Evolutionary conservation across 1,139 yeast genomes (phyloP), one percentile per base, ranked within the genome.

Genomic region (Yamadazyma epiphylla): DNA sequence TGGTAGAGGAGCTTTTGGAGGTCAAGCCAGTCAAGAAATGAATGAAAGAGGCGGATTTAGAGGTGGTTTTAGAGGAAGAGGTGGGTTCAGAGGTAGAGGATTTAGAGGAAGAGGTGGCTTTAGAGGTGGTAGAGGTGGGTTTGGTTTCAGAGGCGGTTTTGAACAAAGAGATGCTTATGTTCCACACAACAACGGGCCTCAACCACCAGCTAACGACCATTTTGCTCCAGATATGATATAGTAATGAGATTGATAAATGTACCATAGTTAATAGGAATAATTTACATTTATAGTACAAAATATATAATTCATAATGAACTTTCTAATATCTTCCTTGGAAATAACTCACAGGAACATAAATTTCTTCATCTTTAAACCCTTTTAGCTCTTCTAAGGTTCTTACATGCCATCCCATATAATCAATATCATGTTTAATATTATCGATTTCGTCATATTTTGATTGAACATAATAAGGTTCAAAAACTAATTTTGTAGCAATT

Each of bases 1-100:
- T 51, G 97, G 97, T 11, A 72, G 98, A 46, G 97, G 97, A 27
- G 71, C 74, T 16, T 78, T 77, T 41, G 97, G 97, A 31, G 97
- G 96, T 1, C 98, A 91, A 56, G 72, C 65, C 1, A 47, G 62
- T 26, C 70, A 63, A 29, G 74, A 67, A 43, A 51, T 26, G 14
- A 31, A 24, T 15, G 26, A 22, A 5, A 12, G 50, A 53, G 19
- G 48, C 42, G 22, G 61, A 6, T 45, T 48, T 36, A 36, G 63
- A 34, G 49, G 58, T 7, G 31, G 31, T n/a, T 26, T n/a, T 19
- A 25, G 30, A n/a, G 22, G 29, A 26, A n/a, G n/a, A n/a, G n/a
- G n/a, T n/a, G 31, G 32, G 14, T 29, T 25, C 48, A 12, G 50
- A 51, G 15, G 48, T 42, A 23, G 64, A 10, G 48, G 54, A 29